These are phyloP conservation scores for Sclerotinia glacialis DNA, from an alignment of 2,329 filamentous ascomycete species.

Conservation along the genomic window DNA sequence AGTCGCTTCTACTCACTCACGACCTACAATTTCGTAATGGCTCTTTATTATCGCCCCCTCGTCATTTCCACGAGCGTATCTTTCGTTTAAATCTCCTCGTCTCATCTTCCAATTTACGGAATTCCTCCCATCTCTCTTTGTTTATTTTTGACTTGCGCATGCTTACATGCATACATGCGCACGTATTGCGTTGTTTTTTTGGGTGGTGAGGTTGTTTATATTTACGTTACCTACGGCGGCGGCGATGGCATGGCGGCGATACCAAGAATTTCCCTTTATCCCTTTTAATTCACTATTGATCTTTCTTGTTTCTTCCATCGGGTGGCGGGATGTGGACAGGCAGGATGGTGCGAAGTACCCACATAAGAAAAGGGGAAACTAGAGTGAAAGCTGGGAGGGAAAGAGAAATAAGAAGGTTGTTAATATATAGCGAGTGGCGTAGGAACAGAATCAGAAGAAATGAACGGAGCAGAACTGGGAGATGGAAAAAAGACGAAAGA, in stretches of 20 bases:
- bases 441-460: background rate
- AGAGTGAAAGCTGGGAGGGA: background rate
- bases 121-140: slow-evolving; percentile 4
- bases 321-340: background rate
- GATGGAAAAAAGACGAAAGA: background rate
- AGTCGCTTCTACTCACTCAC: slow-evolving; percentile 1
- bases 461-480: background rate
- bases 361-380: background rate
- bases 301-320: slow-evolving; percentile 10
- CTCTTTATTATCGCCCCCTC: slow-evolving; percentile 1
- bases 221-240: slow-evolving; percentile 20
- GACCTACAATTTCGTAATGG: background rate
- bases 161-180: background rate
- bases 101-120: slow-evolving; percentile 9
- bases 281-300: slow-evolving; percentile 9
- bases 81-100: background rate
- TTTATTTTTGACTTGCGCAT: slow-evolving; percentile 16
- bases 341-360: background rate
- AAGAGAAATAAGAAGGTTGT: slow-evolving; percentile 1
- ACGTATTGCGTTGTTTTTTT: background rate
- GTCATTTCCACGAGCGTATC: slow-evolving; percentile 9
- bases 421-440: slow-evolving; percentile 14
- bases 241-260: slow-evolving; percentile 30
- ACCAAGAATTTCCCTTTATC: slow-evolving; percentile 30
- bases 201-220: background rate